These are phyloP conservation scores for Polyporus arcularius DNA, from an alignment of 768 basidiomycete genomes.

Conservation along the genomic window DNA sequence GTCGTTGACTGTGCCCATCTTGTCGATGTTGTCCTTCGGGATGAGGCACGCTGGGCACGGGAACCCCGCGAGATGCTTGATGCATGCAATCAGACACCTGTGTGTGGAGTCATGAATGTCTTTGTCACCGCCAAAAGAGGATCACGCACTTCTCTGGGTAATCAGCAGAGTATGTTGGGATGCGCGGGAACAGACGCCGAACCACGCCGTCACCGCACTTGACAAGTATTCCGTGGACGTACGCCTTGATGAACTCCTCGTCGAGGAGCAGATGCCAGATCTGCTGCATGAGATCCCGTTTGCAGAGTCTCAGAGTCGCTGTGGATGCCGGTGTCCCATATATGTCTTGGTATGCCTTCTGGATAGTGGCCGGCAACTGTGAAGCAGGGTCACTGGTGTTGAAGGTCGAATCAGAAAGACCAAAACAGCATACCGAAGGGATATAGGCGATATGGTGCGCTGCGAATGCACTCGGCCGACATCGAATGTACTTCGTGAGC, in stretches of 20 bases:
- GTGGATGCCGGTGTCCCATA: constrained; percentile 15
- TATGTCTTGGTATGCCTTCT: constrained; percentile 27
- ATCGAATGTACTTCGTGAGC: constrained; percentile 41
- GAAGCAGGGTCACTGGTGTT: not conserved
- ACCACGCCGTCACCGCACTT: constrained; percentile 28
- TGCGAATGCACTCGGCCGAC: constrained; percentile 30
- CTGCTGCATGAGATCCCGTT: constrained; percentile 34
- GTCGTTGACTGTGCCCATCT: not conserved
- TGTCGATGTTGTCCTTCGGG: not conserved
- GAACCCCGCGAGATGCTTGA: constrained; percentile 15
- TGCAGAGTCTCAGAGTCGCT: constrained; percentile 31
- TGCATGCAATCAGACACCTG: constrained; percentile 29
- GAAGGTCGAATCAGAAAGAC: not conserved
- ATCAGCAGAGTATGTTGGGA: constrained; percentile 35
- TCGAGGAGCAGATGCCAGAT: constrained; percentile 29
- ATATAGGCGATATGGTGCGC: constrained; percentile 47
- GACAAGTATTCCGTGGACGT: constrained; percentile 29
- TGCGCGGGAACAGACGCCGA: constrained; percentile 25
- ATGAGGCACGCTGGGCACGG: not conserved
- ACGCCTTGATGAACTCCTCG: constrained; percentile 26
- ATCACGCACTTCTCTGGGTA: constrained; percentile 42
- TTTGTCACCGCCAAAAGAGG: too few relatives aligned
- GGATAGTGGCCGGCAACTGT: constrained; percentile 34
- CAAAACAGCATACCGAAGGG: constrained; percentile 34
- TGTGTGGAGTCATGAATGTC: too few relatives aligned